A percentile compares a stretch with the other conserved stretches of the same genome.
These are phyloP conservation scores for Trichophyton rubrum DNA, from an alignment of 2,329 filamentous ascomycete species.

Conservation along the genomic window DNA sequence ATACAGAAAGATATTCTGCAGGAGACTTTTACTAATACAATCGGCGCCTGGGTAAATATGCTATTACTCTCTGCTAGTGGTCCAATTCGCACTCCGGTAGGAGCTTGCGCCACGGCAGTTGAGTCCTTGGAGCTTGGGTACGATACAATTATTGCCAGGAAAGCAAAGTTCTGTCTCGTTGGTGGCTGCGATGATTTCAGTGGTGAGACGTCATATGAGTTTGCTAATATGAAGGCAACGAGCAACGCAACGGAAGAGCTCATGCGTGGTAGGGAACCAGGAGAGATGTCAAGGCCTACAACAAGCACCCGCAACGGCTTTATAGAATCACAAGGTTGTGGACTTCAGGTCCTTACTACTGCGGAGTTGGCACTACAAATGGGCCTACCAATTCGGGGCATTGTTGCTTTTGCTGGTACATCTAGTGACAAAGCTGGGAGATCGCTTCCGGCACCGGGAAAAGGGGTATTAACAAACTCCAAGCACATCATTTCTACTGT, in stretches of 20 bases:
- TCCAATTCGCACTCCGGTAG: slow-evolving; percentile 26
- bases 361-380: slow-evolving; percentile 24
- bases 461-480: slow-evolving; percentile 25
- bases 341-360: slow-evolving; percentile 25
- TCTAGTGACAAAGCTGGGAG: slow-evolving; percentile 26
- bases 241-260: slow-evolving; percentile 21
- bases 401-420: slow-evolving; percentile 24
- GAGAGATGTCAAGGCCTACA: slow-evolving; percentile 27
- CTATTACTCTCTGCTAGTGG: slow-evolving; percentile 27
- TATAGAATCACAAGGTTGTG: slow-evolving; percentile 27
- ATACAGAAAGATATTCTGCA: slow-evolving; percentile 26
- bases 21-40: slow-evolving; percentile 28
- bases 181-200: slow-evolving; percentile 27
- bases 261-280: slow-evolving; percentile 19
- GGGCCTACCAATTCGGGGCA: slow-evolving; percentile 13
- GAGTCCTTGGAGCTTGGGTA: slow-evolving; percentile 27
- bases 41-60: slow-evolving; percentile 33
- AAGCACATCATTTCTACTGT: slow-evolving; percentile 3
- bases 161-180: slow-evolving; percentile 23
- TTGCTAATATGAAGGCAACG: slow-evolving; percentile 28
- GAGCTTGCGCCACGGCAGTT: slow-evolving; percentile 28
- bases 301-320: slow-evolving; percentile 25
- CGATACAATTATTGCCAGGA: slow-evolving; percentile 23
- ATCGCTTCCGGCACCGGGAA: slow-evolving; percentile 30
- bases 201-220: slow-evolving; percentile 26